Percentiles rank a stretch among this genome's conserved stretches.
phyloP scores from a whole-genome alignment of 306 rosid species.

The Macrotyloma uniflorum region DNA sequence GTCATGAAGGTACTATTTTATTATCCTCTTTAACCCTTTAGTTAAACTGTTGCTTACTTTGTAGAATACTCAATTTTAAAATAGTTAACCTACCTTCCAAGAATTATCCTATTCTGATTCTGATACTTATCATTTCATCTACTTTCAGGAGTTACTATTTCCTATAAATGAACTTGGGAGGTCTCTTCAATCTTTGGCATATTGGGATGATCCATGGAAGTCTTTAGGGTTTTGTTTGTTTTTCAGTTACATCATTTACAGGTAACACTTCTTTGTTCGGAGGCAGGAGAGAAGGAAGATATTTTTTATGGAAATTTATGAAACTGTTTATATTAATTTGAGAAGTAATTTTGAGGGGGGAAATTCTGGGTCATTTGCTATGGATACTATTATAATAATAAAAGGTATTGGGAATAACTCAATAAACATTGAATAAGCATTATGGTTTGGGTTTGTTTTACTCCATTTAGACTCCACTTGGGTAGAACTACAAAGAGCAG shows the following conservation, averaged over 20 bases:
- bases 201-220: slow-evolving; percentile 90
- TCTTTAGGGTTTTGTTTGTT: slow-evolving; percentile 70
- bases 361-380: slow-evolving; percentile 8
- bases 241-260: slow-evolving; percentile 73
- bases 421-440: background rate
- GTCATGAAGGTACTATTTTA: slow-evolving; percentile 82
- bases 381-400: slow-evolving; percentile 18
- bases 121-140: slow-evolving; percentile 26
- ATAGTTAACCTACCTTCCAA: slow-evolving; percentile 7
- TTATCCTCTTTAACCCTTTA: slow-evolving; percentile 16
- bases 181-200: slow-evolving; percentile 68
- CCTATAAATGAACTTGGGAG: slow-evolving; percentile 75
- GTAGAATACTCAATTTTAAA: background rate
- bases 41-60: background rate
- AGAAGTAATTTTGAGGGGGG: background rate
- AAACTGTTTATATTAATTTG: background rate
- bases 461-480: background rate
- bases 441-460: background rate
- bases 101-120: slow-evolving; percentile 31
- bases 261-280: slow-evolving; percentile 54
- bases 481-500: background rate
- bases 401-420: background rate
- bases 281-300: background rate
- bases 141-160: slow-evolving; percentile 81
- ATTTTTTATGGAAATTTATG: slow-evolving; percentile 11